phyloP scores from a whole-genome alignment of 495 filamentous ascomycete genomes.

The Achaetomiella virescens region DNA sequence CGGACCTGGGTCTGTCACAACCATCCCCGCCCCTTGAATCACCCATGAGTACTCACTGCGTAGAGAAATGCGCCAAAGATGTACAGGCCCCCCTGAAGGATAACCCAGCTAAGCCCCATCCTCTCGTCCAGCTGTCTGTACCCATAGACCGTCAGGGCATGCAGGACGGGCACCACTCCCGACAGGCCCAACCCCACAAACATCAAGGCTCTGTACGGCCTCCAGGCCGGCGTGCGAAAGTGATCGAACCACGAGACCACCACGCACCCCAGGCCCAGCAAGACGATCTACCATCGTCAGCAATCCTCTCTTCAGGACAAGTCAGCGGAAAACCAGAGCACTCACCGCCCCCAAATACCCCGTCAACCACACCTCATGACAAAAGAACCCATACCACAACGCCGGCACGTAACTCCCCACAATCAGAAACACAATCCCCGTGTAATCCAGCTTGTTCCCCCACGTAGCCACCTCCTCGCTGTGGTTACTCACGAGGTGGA shows the following conservation, averaged over 20 bases:
- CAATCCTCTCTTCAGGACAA: background rate
- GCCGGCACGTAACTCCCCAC: conserved; percentile 82
- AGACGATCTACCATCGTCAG: conserved; percentile 53
- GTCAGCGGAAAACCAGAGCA: background rate
- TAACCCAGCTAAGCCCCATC: conserved; percentile 80
- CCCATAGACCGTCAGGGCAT: conserved; percentile 58
- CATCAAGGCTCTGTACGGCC: conserved; percentile 84
- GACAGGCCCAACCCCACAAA: conserved; percentile 86
- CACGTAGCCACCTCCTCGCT: conserved; percentile 35
- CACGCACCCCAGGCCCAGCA: conserved; percentile 67
- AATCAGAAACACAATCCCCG: conserved; percentile 85
- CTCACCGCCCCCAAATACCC: conserved; percentile 70
- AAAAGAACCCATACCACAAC: conserved; percentile 82
- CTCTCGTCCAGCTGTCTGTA: conserved; percentile 45
- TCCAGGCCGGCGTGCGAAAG: conserved; percentile 75
- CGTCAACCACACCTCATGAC: conserved; percentile 52
- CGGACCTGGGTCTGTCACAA: conserved; percentile 30
- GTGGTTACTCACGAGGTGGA: conserved; percentile 42
- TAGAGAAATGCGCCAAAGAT: conserved; percentile 81
- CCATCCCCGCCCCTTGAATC: background rate
- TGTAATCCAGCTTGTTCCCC: conserved; percentile 70
- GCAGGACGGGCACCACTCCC: conserved; percentile 67
- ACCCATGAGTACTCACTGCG: conserved; percentile 38
- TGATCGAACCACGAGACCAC: conserved; percentile 66
- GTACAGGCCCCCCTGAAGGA: conserved; percentile 72